These are phyloP conservation scores for Aspergillus asperescens DNA, from an alignment of 495 filamentous ascomycete species.

Conservation along the genomic window DNA sequence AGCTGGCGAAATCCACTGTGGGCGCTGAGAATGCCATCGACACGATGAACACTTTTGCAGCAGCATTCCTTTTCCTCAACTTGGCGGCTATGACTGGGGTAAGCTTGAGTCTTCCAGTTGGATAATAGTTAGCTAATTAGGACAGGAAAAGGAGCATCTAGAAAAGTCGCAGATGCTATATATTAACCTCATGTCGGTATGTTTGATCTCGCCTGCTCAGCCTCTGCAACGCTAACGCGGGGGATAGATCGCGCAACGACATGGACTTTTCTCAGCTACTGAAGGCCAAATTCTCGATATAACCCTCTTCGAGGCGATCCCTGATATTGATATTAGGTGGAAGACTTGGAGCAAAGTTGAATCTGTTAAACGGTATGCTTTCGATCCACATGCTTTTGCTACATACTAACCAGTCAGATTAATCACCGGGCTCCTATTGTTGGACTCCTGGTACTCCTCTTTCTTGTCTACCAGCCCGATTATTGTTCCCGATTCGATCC, in stretches of 20 bases:
- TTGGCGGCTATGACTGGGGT: slow-evolving; percentile 48
- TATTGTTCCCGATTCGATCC: slow-evolving; percentile 42
- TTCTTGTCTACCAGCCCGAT: slow-evolving; percentile 47
- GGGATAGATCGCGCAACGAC: slow-evolving; percentile 43
- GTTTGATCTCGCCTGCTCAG: neutral
- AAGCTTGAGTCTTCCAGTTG: slow-evolving; percentile 5
- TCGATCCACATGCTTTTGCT: neutral
- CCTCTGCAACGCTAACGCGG: neutral
- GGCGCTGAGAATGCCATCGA: slow-evolving; percentile 32
- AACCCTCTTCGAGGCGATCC: slow-evolving; percentile 40
- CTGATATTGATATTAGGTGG: slow-evolving; percentile 47
- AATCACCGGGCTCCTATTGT: slow-evolving; percentile 44
- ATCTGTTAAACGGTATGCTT: slow-evolving; percentile 42
- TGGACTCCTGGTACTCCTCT: slow-evolving; percentile 49
- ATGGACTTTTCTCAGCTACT: slow-evolving; percentile 45
- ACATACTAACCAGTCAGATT: slow-evolving; percentile 23
- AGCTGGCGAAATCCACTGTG: slow-evolving; percentile 37
- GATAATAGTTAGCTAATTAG: slow-evolving; percentile 13
- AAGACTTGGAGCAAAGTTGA: slow-evolving; percentile 51
- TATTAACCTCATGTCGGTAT: slow-evolving; percentile 47
- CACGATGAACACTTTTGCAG: slow-evolving; percentile 44
- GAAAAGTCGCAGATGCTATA: slow-evolving; percentile 48
- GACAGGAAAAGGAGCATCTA: slow-evolving; percentile 41
- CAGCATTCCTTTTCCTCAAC: slow-evolving; percentile 43
- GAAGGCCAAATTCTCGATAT: slow-evolving; percentile 45